These are phyloP conservation scores for Lactarius hengduanensis DNA, from an alignment of 768 basidiomycete species.

Conservation along the genomic window DNA sequence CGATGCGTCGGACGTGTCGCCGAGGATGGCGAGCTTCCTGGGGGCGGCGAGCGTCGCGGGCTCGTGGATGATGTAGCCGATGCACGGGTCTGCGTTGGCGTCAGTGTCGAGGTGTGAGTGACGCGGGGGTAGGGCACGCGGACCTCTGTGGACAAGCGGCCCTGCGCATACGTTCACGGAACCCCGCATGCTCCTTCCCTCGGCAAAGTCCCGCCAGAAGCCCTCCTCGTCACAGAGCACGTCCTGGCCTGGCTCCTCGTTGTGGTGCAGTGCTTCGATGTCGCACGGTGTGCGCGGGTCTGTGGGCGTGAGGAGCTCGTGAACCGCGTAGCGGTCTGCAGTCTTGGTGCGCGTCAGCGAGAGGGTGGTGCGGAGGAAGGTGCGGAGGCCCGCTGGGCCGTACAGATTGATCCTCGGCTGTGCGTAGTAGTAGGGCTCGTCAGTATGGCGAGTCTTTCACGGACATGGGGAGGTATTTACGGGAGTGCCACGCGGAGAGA, in stretches of 20 bases:
- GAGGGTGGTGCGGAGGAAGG: constrained; percentile 69
- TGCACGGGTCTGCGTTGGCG: constrained; percentile 57
- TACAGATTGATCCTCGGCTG: constrained; percentile 64
- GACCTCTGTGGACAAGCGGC: constrained; percentile 74
- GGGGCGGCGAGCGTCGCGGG: constrained; percentile 34
- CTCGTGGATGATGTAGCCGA: constrained; percentile 77
- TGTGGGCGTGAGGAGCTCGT: constrained; percentile 65
- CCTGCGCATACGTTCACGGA: constrained; percentile 66
- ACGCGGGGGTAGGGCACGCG: constrained; percentile 21
- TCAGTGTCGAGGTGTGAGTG: not conserved
- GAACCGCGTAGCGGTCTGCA: constrained; percentile 65
- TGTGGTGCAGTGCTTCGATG: constrained; percentile 51
- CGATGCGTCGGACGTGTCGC: constrained; percentile 71
- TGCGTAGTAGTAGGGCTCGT: not conserved
- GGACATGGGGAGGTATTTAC: not conserved
- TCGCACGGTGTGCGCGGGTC: constrained; percentile 57
- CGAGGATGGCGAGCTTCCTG: constrained; percentile 72
- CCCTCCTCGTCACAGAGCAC: constrained; percentile 55
- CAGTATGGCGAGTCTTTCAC: not conserved
- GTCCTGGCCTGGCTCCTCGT: constrained; percentile 62
- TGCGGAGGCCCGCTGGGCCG: constrained; percentile 75
- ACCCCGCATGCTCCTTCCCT: constrained; percentile 41
- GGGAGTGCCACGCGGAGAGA: constrained; percentile 23
- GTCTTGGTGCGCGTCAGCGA: constrained; percentile 63
- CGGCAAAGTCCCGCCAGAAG: constrained; percentile 60